phyloP scores from a whole-genome alignment of 2,329 filamentous ascomycete species.

The Alternaria gansuensis region DNA sequence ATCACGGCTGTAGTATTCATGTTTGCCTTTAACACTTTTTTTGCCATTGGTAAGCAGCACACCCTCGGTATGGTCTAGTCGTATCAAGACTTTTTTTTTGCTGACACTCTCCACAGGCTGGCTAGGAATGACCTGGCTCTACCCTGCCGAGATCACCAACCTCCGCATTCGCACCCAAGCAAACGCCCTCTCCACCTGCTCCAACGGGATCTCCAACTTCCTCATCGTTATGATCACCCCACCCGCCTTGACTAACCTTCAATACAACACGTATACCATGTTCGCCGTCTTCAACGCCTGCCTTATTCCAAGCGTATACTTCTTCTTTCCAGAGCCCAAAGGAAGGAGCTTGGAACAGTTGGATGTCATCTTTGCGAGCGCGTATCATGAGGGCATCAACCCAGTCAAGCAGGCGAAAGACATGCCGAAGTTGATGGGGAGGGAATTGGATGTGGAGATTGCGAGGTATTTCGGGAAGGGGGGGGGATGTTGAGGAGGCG shows the following conservation, averaged over 20 bases:
- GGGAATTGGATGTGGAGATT: constrained; percentile 18
- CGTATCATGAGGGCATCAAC: constrained; percentile 14
- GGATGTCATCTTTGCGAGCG: constrained; percentile 55
- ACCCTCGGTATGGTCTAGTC: background rate
- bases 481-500: constrained; percentile 24
- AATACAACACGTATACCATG: constrained; percentile 62
- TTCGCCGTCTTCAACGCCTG: constrained; percentile 62
- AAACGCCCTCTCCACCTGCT: constrained; percentile 60
- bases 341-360: constrained; percentile 59
- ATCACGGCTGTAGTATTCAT: constrained; percentile 70
- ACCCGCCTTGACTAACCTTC: constrained; percentile 63
- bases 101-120: constrained; percentile 45
- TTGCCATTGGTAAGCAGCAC: constrained; percentile 61
- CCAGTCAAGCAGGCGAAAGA: constrained; percentile 16
- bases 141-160: constrained; percentile 76
- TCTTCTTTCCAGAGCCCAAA: constrained; percentile 64
- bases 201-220: constrained; percentile 57
- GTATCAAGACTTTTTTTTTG: background rate
- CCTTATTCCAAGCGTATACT: constrained; percentile 63
- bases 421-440: constrained; percentile 19
- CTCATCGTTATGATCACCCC: constrained; percentile 71
- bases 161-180: constrained; percentile 75
- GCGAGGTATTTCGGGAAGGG: constrained; percentile 17
- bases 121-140: constrained; percentile 65
- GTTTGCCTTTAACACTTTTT: constrained; percentile 71